Base-by-base conservation (phyloP, 1,284 basidiomycete species). In the Papiliotrema nemorosa region DNA sequence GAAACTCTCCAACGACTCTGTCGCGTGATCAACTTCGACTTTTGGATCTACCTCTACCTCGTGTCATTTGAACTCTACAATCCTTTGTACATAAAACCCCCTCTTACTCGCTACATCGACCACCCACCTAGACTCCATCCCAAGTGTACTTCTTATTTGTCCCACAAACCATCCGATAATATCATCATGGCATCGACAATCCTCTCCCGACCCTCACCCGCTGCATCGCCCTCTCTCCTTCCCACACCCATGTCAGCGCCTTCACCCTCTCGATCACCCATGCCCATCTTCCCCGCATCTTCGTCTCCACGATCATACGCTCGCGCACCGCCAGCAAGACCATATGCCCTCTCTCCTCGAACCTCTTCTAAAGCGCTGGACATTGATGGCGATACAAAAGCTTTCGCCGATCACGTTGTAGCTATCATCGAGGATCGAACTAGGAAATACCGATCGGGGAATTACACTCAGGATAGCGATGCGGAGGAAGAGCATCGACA, bases 301-400 rank as follows among this genome's bases (percentile, higher is more conserved):
- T 13, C 47, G 14, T 31, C 47, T 12, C 37, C 53, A 12, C 39
- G 53, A 25, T 58, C 57, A 7, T 58, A 39, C 44, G 50, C 50
- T 20, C 37, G 49, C 18, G 47, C 53, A 2, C 50, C 57, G 3
- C 35, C 43, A 3, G 33, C 16, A 16, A 16, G 55, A 34, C 55
- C 55, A 3, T 57, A 57, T 24, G 39, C 54, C 13, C 20, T 57
- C 2, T 44, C 29, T 3, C 12, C 50, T 14, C 34, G 53, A 26
- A 14, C 9, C 4, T 10, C 5, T 21, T 10, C 37, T 24, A 43
- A 40, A 4, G 24, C 34, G 12, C 21, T 34, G 18, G 33, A 51
- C 16, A 25, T 41, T 22, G 49, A 42, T 21, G 54, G 53, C 14
- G 48, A 55, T 31, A 54, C 51, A 3, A 55, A 50, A 36, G 35